Conservation (phyloP, 2,329 filamentous ascomycete genomes). For the Ophiostoma triangulosporum region DNA sequence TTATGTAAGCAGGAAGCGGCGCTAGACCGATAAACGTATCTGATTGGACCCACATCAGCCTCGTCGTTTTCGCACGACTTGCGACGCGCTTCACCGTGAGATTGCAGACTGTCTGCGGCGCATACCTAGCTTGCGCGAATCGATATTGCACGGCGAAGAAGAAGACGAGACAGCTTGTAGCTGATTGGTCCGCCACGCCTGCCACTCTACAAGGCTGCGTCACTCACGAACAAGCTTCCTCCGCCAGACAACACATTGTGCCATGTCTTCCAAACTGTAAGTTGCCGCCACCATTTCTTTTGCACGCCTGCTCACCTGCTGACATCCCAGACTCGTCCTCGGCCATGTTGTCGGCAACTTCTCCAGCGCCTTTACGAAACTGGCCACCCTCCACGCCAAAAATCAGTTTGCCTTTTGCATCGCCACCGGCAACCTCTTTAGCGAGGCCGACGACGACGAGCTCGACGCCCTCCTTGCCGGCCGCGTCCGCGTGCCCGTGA, state of each 20-base stretch:
- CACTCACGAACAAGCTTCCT: background rate
- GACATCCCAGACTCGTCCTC: constrained; percentile 52
- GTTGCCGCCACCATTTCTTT: background rate
- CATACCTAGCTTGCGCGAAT: too few species aligned
- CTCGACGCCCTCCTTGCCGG: constrained; percentile 57
- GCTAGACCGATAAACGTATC: background rate
- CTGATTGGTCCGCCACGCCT: too few species aligned
- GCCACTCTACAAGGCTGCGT: background rate
- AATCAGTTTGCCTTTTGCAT: constrained; percentile 81
- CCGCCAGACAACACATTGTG: background rate
- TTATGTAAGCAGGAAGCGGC: background rate
- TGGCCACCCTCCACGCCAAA: constrained; percentile 69
- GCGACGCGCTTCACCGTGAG: background rate
- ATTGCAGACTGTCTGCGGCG: too few species aligned
- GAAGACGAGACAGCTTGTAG: too few species aligned
- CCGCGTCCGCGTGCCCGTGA: constrained; percentile 59
- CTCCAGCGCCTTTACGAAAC: constrained; percentile 61
- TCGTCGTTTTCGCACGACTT: background rate
- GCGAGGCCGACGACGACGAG: constrained; percentile 40
- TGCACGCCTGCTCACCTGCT: background rate
- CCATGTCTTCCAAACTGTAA: constrained; percentile 2
- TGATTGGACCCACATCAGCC: background rate
- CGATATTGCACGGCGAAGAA: too few species aligned
- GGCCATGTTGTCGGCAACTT: constrained; percentile 74
- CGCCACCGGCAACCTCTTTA: constrained; percentile 72